Evolutionary conservation across 495 filamentous ascomycete genomes (phyloP), one percentile per base, ranked within the genome.

Genomic region (Aspergillus mulundensis): DNA sequence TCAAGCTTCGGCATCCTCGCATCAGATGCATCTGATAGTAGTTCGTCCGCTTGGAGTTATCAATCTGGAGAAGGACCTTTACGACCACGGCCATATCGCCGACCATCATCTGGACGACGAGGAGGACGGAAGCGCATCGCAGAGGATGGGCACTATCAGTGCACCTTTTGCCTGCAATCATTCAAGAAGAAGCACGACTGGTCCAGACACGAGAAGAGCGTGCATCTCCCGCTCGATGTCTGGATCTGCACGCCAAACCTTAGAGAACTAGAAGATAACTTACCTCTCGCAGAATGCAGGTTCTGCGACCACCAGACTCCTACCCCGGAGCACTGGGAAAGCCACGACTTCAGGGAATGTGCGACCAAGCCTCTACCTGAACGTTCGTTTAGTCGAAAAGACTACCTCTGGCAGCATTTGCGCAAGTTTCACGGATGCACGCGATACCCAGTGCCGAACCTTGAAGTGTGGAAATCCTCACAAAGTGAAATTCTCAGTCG

Each of bases 111-210:
- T 24, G 45, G 52, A 39, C 63, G 56, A 77, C 64, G 49, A 20
- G 47, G 47, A 44, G 41, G 83, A 79, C 49, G 80, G 72, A 62
- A 75, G 74, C 83, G 19, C 18, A 24, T 50, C 6, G 19, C 38
- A 71, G 82, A 80, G 5, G 63, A 66, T 3, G 12, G 58, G 28
- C 58, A 55, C 46, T 94, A 85, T 70, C 86, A 91, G 63, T 94
- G 89, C 67, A 94, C 89, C 8, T 94, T 94, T 72, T 94, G 89
- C 65, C 84, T 84, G 0, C 84, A 89, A 53, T 87, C 84, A 0
- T 93, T 92, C 72, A 84, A 84, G 56, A 90, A 85, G 50, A 90
- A 91, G 67, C 87, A 90, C 68, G 89, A 94, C 68, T 94, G 89
- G 89, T 79, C 85, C 50, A 78, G 89, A 34, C 89, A 94, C 67